Base-by-base conservation (phyloP, 73 alveolate species). In the Paraurostyla sp. region DNA sequence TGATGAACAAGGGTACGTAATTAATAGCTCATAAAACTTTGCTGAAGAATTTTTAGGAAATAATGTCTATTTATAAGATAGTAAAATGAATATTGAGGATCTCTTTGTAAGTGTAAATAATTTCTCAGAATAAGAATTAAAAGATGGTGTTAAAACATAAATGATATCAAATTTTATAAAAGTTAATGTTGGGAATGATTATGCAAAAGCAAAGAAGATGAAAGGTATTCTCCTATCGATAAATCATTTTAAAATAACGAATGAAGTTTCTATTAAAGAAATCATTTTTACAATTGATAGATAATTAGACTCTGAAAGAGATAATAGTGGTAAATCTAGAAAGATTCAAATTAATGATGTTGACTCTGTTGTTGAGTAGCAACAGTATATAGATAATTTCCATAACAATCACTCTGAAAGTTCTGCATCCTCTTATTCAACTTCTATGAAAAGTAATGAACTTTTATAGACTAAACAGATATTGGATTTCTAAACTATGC, bases 361-460 rank as follows among this genome's bases (percentile, higher is more conserved):
- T 38, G 82, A 65, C 9, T 38, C 82, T 16, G 58, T n/a, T n/a
- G n/a, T n/a, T n/a, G n/a, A n/a, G n/a, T n/a, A n/a, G n/a, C n/a
- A n/a, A n/a, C n/a, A n/a, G n/a, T n/a, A n/a, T n/a, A n/a, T n/a
- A n/a, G n/a, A n/a, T n/a, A 32, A 33, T 38, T 65, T 38, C 41
- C 42, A 40, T 38, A 6, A 60, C 32, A 18, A 38, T 22, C 25
- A 29, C 4, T 65, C 58, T 2, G 58, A 65, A 18, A 65, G 82
- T 65, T 65, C 82, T 38, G 82, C 71, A 45, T 73, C 86, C 40
- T 43, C 86, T 32, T 9, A 3, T 68, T 36, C 62, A 43, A 27
- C 32, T 49, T 73, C 86, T 2, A 3, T 73, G 11, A 40, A 27
- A 40, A 43, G 51, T 16, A 73, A 46, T 73, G 65, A 73, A 32